Evolutionary conservation across 2,329 filamentous ascomycete genomes (phyloP).

Genomic region (Oidium heveae): DNA sequence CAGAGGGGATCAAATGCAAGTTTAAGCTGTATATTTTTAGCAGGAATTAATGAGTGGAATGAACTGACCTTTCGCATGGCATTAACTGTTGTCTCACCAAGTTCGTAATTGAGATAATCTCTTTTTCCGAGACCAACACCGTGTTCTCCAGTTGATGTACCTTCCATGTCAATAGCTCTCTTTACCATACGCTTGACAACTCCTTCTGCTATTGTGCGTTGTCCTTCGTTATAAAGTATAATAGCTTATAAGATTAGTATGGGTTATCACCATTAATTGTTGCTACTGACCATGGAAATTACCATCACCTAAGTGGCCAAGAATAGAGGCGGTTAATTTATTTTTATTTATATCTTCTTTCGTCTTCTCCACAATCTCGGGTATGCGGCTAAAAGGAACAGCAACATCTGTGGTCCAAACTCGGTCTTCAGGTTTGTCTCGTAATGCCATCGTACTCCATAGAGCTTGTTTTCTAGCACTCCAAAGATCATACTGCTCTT

Average conservation of each 20-base stretch:
- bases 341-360: constrained; percentile 32
- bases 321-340: constrained; percentile 35
- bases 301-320: constrained; percentile 50
- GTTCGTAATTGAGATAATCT: constrained; percentile 57
- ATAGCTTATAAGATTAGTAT: constrained; percentile 16
- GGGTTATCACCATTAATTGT: not conserved
- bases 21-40: constrained; percentile 33
- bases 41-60: not conserved
- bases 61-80: constrained; percentile 47
- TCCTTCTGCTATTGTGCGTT: constrained; percentile 39
- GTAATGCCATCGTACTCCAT: constrained; percentile 51
- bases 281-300: constrained; percentile 38
- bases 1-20: constrained; percentile 53
- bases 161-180: constrained; percentile 61
- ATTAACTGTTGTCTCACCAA: constrained; percentile 50
- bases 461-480: constrained; percentile 62
- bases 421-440: constrained; percentile 32
- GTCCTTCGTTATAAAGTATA: constrained; percentile 37
- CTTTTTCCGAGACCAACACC: constrained; percentile 66
- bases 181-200: constrained; percentile 70
- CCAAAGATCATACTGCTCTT: constrained; percentile 59
- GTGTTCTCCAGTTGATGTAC: constrained; percentile 68
- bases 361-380: constrained; percentile 55
- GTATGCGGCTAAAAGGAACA: constrained; percentile 49
- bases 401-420: constrained; percentile 78